phyloP scores from a whole-genome alignment of 345 rosid genomes.

The Lumnitzera littorea region DNA sequence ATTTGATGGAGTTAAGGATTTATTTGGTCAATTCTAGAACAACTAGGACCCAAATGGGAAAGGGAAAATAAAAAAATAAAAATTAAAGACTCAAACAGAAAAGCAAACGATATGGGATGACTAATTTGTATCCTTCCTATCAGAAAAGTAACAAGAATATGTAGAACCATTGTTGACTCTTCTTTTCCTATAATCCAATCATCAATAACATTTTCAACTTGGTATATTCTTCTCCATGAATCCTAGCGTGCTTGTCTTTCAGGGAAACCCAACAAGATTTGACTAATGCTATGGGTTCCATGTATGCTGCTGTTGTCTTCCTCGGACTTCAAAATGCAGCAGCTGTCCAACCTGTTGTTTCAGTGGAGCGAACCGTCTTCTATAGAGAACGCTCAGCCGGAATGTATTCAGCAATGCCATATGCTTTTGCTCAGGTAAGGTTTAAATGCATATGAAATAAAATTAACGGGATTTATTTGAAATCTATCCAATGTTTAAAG shows the following conservation, averaged over 20 bases:
- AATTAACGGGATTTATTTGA: no score
- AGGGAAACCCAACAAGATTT: conserved; percentile 41
- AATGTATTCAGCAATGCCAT: conserved; percentile 67
- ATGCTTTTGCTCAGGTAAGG: conserved; percentile 65
- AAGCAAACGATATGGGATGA: no score
- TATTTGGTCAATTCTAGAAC: no score
- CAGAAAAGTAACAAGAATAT: no score
- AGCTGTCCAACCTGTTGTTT: conserved; percentile 53
- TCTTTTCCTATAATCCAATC: background rate
- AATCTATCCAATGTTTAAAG: no score
- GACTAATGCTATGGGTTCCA: conserved; percentile 59
- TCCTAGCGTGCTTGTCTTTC: conserved; percentile 2
- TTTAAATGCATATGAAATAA: no score
- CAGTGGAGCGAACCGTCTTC: conserved; percentile 57
- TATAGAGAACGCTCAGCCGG: conserved; percentile 71
- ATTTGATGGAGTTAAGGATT: no score
- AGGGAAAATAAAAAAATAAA: no score
- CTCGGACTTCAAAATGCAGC: conserved; percentile 45
- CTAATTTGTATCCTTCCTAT: no score
- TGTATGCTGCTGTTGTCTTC: conserved; percentile 56
- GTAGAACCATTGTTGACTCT: background rate
- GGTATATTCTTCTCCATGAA: background rate
- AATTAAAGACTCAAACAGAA: no score
- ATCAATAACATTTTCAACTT: background rate
- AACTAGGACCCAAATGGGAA: no score